phyloP scores from a whole-genome alignment of 1,284 basidiomycete genomes.

The Ganoderma resinaceum region DNA sequence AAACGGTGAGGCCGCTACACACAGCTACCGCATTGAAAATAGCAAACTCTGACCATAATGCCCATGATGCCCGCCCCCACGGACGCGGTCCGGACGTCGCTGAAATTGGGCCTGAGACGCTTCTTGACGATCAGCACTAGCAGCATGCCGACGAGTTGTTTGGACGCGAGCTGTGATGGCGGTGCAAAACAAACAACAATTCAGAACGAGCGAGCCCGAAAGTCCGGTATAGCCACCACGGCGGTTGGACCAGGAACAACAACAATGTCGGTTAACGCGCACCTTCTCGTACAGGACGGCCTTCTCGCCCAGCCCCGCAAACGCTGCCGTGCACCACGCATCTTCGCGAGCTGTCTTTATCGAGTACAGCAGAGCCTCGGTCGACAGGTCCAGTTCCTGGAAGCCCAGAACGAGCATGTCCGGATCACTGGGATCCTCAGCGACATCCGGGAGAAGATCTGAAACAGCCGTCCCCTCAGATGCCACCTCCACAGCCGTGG shows the following conservation, averaged over 20 bases:
- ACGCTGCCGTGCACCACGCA: conserved; percentile 67
- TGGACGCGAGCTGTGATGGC: conserved; percentile 62
- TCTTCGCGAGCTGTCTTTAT: conserved; percentile 68
- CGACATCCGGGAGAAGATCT: conserved; percentile 15
- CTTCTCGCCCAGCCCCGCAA: conserved; percentile 75
- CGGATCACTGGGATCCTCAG: conserved; percentile 50
- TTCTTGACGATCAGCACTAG: conserved; percentile 70
- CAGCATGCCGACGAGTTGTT: conserved; percentile 81
- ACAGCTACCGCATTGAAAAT: neutral
- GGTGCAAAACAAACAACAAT: conserved; percentile 18
- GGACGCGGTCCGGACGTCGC: conserved; percentile 54
- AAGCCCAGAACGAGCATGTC: conserved; percentile 77
- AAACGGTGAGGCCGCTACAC: neutral
- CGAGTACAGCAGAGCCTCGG: conserved; percentile 75
- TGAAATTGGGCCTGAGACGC: conserved; percentile 54
- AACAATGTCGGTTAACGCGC: conserved; percentile 13
- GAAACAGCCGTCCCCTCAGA: conserved; percentile 14
- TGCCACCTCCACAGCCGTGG: conserved; percentile 9
- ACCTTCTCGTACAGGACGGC: conserved; percentile 71
- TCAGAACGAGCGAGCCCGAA: conserved; percentile 10
- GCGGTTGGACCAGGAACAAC: conserved; percentile 5
- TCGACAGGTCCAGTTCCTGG: conserved; percentile 79
- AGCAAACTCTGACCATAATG: conserved; percentile 59
- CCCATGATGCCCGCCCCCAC: conserved; percentile 77
- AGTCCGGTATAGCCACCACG: conserved; percentile 10